A percentile compares a stretch with the other conserved stretches of the same genome.
Conservation (phyloP, 208 protist genomes). For the Jaenimonas drosophilae region DNA sequence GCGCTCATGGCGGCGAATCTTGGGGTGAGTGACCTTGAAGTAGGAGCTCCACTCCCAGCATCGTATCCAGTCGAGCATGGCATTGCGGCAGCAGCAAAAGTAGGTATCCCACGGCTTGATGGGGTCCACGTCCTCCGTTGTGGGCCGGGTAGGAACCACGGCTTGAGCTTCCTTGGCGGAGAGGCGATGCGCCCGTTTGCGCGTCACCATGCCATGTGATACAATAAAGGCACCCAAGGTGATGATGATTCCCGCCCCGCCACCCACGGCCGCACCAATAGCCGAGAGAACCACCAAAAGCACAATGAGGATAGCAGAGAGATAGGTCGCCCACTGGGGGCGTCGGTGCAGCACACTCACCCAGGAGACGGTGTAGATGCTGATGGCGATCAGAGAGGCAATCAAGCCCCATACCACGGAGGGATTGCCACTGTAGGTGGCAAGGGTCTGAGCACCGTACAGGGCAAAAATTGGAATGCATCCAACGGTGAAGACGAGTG, state of each 20-base stretch:
- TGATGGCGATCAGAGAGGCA: conserved; percentile 36
- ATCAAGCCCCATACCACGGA: conserved; percentile 51
- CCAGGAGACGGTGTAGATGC: conserved; percentile 64
- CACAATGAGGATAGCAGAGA: conserved; percentile 34
- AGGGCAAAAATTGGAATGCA: conserved; percentile 67
- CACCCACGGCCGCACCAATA: conserved; percentile 27
- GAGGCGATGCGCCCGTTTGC: conserved; percentile 62
- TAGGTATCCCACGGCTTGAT: conserved; percentile 44
- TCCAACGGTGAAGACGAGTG: conserved; percentile 67
- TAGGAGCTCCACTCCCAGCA: conserved; percentile 56
- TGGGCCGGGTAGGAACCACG: conserved; percentile 18
- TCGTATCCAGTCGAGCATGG: conserved; percentile 48
- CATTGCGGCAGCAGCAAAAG: conserved; percentile 69
- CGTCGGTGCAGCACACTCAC: conserved; percentile 53
- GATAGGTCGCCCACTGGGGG: conserved; percentile 58
- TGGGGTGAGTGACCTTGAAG: conserved; percentile 72
- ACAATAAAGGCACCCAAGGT: conserved; percentile 57
- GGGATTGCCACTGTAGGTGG: conserved; percentile 33
- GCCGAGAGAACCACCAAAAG: conserved; percentile 41
- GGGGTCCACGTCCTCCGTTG: conserved; percentile 18
- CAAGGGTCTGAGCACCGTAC: conserved; percentile 44
- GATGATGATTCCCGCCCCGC: conserved; percentile 17
- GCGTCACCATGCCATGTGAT: conserved; percentile 60
- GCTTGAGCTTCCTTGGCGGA: conserved; percentile 38
- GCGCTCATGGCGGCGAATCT: conserved; percentile 48